Evolutionary conservation across 352 stramenopile genomes (phyloP).

Genomic region (Phytophthora chlamydospora): DNA sequence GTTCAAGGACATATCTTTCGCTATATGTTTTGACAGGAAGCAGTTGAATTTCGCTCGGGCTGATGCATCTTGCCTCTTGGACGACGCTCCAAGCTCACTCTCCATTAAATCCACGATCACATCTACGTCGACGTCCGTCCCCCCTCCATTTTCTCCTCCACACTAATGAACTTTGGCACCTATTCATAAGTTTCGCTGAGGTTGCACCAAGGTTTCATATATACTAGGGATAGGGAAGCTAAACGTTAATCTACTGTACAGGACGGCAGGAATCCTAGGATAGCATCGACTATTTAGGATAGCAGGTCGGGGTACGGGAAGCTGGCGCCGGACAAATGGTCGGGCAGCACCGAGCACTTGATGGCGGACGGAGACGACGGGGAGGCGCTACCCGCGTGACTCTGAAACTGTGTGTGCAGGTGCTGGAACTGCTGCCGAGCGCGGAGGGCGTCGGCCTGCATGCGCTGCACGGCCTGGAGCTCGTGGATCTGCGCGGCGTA

Average conservation of each 20-base stretch:
- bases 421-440: constrained; percentile 54
- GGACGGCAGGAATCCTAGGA: too few species aligned
- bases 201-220: too few species aligned
- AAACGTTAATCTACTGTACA: too few species aligned
- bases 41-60: constrained; percentile 3
- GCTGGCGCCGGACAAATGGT: constrained; percentile 19
- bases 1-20: background rate
- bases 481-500: constrained; percentile 52
- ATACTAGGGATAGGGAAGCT: too few species aligned
- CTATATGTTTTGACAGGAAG: background rate
- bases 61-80: constrained; percentile 2
- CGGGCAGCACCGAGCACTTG: constrained; percentile 18
- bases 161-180: too few species aligned
- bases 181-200: too few species aligned
- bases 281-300: constrained; percentile 21
- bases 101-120: too few species aligned
- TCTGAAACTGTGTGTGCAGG: constrained; percentile 32
- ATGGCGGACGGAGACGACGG: constrained; percentile 18
- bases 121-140: too few species aligned
- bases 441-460: constrained; percentile 54
- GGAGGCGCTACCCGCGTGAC: constrained; percentile 2
- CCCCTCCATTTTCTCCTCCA: too few species aligned
- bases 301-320: constrained; percentile 39
- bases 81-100: constrained; percentile 1
- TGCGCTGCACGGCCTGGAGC: constrained; percentile 50